These are phyloP conservation scores for Rhizoclosmatium sp. DNA, from an alignment of 192 early-diverging fungal genomes.

Conservation along the genomic window DNA sequence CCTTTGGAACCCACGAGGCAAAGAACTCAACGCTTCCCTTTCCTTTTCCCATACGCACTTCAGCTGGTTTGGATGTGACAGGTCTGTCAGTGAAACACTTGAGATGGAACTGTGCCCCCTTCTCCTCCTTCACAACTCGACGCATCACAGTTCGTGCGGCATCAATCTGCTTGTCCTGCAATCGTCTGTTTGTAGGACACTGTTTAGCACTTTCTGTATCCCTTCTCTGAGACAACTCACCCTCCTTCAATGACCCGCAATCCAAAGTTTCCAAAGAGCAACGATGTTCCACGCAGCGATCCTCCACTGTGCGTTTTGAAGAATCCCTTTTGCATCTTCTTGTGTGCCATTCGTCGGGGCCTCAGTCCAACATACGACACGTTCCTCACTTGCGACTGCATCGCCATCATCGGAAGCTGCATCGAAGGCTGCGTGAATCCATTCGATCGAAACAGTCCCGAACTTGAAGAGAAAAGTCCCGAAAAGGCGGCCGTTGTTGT, in stretches of 20 bases:
- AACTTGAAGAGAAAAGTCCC: too few species aligned
- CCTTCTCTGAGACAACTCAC: conserved; percentile 41
- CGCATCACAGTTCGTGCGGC: conserved; percentile 75
- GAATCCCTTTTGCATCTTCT: conserved; percentile 65
- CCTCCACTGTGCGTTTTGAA: conserved; percentile 82
- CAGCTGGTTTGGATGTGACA: conserved; percentile 88
- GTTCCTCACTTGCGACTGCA: background rate
- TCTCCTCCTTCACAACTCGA: conserved; percentile 86
- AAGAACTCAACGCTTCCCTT: conserved; percentile 94
- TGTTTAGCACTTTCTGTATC: background rate
- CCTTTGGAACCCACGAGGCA: conserved; percentile 88
- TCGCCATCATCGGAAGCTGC: background rate
- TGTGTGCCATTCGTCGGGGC: conserved; percentile 29
- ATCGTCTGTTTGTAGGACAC: conserved; percentile 2
- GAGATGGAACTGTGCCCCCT: conserved; percentile 80
- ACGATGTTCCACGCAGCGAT: conserved; percentile 85
- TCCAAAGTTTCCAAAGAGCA: conserved; percentile 92
- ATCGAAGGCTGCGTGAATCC: too few species aligned
- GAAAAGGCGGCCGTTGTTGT: too few species aligned
- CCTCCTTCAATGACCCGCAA: conserved; percentile 85
- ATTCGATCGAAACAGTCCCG: background rate
- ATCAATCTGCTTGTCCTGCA: conserved; percentile 85
- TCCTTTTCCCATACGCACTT: conserved; percentile 97
- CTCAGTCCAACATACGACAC: conserved; percentile 28
- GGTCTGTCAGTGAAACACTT: conserved; percentile 91